phyloP scores from a whole-genome alignment of 768 basidiomycete species.

The Pleurotus tuoliensis region DNA sequence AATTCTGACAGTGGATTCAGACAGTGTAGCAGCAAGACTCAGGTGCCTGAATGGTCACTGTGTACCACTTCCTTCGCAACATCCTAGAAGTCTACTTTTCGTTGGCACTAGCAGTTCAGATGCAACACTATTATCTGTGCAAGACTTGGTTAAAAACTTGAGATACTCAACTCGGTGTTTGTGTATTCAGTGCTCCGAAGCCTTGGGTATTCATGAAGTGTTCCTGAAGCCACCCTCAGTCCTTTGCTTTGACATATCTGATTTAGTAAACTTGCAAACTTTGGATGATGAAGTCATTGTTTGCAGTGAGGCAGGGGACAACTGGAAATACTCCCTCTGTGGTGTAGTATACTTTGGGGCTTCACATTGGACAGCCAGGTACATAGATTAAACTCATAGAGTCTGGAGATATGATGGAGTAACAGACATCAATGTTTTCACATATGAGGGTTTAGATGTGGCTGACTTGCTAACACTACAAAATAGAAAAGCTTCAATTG shows the following conservation, averaged over 20 bases:
- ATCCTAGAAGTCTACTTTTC: not conserved
- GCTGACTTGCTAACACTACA: no score
- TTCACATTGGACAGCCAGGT: not conserved
- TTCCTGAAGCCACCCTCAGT: not conserved
- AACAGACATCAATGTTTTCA: not conserved
- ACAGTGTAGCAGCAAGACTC: no score
- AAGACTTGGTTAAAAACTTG: not conserved
- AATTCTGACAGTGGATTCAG: no score
- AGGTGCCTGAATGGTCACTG: no score
- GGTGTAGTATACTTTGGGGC: not conserved
- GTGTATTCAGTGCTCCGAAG: not conserved
- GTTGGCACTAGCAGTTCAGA: not conserved
- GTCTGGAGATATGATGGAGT: slow-evolving; percentile 4
- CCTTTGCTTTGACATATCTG: not conserved
- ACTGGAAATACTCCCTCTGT: not conserved
- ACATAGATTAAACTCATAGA: not conserved
- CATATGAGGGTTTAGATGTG: no score
- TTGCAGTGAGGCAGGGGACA: not conserved
- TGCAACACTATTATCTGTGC: not conserved
- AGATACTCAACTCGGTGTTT: not conserved
- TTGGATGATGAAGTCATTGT: not conserved
- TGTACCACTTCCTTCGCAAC: not conserved
- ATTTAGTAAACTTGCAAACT: not conserved
- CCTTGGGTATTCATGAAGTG: not conserved
- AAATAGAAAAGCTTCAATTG: no score